Evolutionary conservation across 202 grass and related monocot species (phyloP).

Genomic region (Zoysia matrella): DNA sequence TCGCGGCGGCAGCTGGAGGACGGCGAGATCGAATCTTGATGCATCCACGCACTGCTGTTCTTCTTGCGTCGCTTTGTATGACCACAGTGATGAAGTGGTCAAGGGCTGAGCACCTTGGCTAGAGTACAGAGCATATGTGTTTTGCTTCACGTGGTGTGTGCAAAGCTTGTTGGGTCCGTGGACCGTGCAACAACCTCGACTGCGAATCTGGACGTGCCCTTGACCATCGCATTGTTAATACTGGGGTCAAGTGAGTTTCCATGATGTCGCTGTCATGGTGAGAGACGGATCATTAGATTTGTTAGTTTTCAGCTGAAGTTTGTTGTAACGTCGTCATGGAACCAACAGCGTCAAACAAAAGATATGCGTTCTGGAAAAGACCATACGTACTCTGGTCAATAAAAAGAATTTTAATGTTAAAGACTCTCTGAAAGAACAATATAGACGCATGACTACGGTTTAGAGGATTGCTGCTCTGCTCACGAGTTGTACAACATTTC

Average conservation of each 20-base stretch:
- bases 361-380: background rate
- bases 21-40: background rate
- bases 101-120: constrained; percentile 8
- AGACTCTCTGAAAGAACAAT: background rate
- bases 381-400: background rate
- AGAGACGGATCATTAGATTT: background rate
- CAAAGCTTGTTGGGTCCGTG: background rate
- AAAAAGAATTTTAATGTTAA: background rate
- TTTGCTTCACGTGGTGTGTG: constrained; percentile 30
- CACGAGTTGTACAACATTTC: too few relatives aligned
- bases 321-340: constrained; percentile 30
- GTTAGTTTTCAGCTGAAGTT: background rate
- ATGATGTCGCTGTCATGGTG: background rate
- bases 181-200: background rate
- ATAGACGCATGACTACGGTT: too few relatives aligned
- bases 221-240: background rate
- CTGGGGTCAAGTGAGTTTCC: background rate
- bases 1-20: background rate
- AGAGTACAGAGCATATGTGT: background rate
- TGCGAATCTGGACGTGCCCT: background rate
- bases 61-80: constrained; percentile 15
- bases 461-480: too few relatives aligned
- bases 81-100: background rate
- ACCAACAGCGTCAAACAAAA: background rate
- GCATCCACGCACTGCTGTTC: constrained; percentile 23